Conservation (phyloP, 306 rosid species). For the Prunus mongolica region DNA sequence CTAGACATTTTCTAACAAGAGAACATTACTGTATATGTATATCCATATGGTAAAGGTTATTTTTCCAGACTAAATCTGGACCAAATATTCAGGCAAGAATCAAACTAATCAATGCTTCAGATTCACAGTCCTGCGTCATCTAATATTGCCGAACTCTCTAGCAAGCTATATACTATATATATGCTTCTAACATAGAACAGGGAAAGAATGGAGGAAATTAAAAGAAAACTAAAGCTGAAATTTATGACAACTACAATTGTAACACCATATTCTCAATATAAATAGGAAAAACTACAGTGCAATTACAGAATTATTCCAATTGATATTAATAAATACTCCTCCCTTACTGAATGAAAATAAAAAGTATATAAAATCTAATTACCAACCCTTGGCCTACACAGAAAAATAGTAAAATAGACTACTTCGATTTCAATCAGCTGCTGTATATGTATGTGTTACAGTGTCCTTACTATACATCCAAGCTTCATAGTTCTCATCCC, state of each 20-base stretch:
- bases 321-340: not conserved
- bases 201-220: not conserved
- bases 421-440: not conserved
- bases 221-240: not conserved
- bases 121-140: not conserved
- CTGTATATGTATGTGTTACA: not conserved
- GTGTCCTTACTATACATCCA: not conserved
- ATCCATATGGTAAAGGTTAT: too few species aligned
- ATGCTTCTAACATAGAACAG: not conserved
- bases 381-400: not conserved
- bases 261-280: not conserved
- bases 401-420: not conserved
- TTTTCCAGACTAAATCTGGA: not conserved
- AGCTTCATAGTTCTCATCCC: not conserved
- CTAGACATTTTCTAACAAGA: too few species aligned
- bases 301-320: not conserved
- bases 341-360: not conserved
- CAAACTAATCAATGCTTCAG: not conserved
- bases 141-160: not conserved
- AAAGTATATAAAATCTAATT: too few species aligned
- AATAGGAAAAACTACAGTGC: not conserved
- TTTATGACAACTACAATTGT: not conserved
- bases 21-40: too few species aligned
- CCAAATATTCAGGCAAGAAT: not conserved
- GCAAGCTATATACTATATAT: not conserved